A percentile compares a stretch with the other conserved stretches of the same genome.
Evolutionary conservation across 2,329 filamentous ascomycete genomes (phyloP).

Genomic region (Colletotrichum neosansevieriae): DNA sequence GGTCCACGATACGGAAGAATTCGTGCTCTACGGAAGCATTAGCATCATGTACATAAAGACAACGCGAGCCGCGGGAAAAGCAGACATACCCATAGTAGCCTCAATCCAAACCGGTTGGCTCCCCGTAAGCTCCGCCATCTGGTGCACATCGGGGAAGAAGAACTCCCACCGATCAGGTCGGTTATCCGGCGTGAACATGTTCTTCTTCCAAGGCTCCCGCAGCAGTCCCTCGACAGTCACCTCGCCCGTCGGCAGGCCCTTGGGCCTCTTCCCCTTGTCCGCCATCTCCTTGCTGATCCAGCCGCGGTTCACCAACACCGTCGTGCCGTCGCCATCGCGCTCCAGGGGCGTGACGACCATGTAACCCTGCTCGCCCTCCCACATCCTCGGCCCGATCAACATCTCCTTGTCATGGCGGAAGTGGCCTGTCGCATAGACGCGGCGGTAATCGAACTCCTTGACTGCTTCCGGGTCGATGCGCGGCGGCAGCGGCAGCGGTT

Average conservation of each 20-base stretch:
- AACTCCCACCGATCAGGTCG: constrained; percentile 85
- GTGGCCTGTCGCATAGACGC: constrained; percentile 79
- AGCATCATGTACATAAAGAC: constrained; percentile 1
- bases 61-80: background rate
- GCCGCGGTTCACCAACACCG: constrained; percentile 88
- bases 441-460: constrained; percentile 90
- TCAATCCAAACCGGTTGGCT: constrained; percentile 95
- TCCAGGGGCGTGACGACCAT: constrained; percentile 93
- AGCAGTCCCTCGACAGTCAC: constrained; percentile 87
- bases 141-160: constrained; percentile 92
- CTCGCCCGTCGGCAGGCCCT: constrained; percentile 75
- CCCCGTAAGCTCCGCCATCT: constrained; percentile 88
- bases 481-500: constrained; percentile 87
- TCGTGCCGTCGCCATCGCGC: constrained; percentile 69
- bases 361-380: constrained; percentile 90
- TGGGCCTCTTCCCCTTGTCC: constrained; percentile 72
- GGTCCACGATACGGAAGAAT: constrained; percentile 79
- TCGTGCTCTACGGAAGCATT: constrained; percentile 73
- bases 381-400: constrained; percentile 90
- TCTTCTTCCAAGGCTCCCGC: constrained; percentile 94
- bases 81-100: constrained; percentile 83
- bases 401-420: constrained; percentile 94
- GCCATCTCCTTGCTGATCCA: constrained; percentile 88
- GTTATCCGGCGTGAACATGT: constrained; percentile 96
- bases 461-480: constrained; percentile 85